Evolutionary conservation across 2,329 filamentous ascomycete genomes (phyloP), one percentile per base, ranked within the genome.

Genomic region (Fusarium nodosum): DNA sequence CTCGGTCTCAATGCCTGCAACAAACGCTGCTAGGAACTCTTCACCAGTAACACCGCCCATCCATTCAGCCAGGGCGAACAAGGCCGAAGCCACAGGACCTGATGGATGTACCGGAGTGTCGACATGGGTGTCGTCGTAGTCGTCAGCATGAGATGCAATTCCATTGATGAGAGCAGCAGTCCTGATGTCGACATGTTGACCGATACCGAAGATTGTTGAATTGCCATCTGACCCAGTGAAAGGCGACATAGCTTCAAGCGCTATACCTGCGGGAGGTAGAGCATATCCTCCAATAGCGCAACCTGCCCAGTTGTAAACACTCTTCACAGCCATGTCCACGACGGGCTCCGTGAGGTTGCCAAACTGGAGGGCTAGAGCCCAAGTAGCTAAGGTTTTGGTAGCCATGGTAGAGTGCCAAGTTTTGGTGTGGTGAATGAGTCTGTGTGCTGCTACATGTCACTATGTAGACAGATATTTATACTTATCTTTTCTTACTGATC

Each of bases 251-350:
- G 56, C 50, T 11, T 59, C 7, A 7, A 56, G 52, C 6, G 50
- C 39, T 31, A 59, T 31, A 20, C 31, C 39, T 5, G 56, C 56
- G 16, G 50, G 56, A 20, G 39, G 39, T 3, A 56, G 10, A 38
- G 39, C 50, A 28, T 56, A 59, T 16, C 56, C 50, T 20, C 48
- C 50, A n/a, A 59, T 56, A 12, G 56, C 50, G 28, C 39, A 59
- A 12, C 50, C 50, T 5, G 56, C 50, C 56, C 56, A 59, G 39
- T 45, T 56, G 9, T 59, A 59, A 16, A 45, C 39, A 15, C 50
- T 59, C 9, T 59, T 59, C 0, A 44, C 47, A 4, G 47, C 55
- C 33, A 59, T 59, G 2, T 45, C 39, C 0, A 39, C 20, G 11
- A 59, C 20, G 16, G 50, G 50, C 2, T 45, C 39, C 2, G 56